A percentile compares a stretch with the other conserved stretches of the same genome.
Conservation (phyloP, 2,329 filamentous ascomycete genomes). For the Sclerotinia glacialis region DNA sequence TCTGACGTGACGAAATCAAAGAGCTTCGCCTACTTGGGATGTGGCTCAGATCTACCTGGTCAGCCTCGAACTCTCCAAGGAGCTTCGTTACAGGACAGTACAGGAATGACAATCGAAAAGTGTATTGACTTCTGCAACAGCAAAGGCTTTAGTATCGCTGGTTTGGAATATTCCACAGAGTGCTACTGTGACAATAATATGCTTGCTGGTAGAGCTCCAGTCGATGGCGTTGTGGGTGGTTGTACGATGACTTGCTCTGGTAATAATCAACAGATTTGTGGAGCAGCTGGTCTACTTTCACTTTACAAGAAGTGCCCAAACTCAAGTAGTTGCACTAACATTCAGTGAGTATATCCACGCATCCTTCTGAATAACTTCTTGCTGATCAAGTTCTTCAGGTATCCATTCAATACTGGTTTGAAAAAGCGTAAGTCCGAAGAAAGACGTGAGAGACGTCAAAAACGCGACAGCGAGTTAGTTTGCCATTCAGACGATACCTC, state of each 20-base stretch:
- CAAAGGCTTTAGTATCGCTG: conserved; percentile 34
- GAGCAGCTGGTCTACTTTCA: conserved; percentile 27
- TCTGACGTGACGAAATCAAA: conserved; percentile 46
- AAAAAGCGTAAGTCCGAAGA: conserved; percentile 6
- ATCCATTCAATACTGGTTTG: conserved; percentile 11
- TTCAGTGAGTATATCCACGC: background rate
- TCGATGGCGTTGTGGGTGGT: conserved; percentile 10
- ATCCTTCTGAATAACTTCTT: background rate
- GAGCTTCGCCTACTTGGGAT: conserved; percentile 60
- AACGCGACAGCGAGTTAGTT: background rate
- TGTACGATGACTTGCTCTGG: conserved; percentile 26
- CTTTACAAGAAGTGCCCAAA: conserved; percentile 22
- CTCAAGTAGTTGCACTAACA: background rate
- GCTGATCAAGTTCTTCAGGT: conserved; percentile 6
- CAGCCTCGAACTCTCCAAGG: conserved; percentile 39
- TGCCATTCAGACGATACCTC: background rate
- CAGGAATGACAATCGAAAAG: conserved; percentile 30
- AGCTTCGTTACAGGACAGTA: conserved; percentile 14
- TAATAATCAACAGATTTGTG: conserved; percentile 31
- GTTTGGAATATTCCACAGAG: conserved; percentile 39
- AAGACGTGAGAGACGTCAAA: conserved; percentile 17
- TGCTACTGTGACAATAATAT: conserved; percentile 34
- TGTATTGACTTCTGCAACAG: conserved; percentile 39
- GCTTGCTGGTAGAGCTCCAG: conserved; percentile 22
- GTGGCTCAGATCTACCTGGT: conserved; percentile 50